Conservation (phyloP, 78 protist genomes). For the Mastigamoeba balamuthi region DNA sequence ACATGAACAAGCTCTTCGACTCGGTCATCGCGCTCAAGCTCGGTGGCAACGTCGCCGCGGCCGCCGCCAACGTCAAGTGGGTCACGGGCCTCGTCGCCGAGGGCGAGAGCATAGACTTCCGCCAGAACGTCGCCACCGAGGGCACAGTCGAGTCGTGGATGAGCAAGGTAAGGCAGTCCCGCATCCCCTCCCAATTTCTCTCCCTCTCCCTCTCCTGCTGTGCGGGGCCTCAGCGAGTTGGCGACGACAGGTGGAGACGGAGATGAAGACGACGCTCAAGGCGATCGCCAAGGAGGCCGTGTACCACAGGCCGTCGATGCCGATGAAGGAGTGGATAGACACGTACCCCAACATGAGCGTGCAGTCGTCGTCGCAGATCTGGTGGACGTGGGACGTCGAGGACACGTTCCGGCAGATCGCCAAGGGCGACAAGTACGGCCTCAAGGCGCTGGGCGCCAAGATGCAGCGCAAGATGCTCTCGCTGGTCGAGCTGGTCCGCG, state of each 20-base stretch:
- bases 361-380: slow-evolving; percentile 64
- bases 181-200: no score
- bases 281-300: slow-evolving; percentile 56
- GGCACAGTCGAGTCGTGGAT: slow-evolving; percentile 89
- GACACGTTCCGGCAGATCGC: slow-evolving; percentile 62
- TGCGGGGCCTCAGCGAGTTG: no score
- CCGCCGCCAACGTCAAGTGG: not conserved
- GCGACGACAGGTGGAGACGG: slow-evolving; percentile 44
- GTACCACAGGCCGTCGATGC: slow-evolving; percentile 48
- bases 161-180: no score
- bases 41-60: no score
- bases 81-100: slow-evolving; percentile 7
- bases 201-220: no score
- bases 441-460: slow-evolving; percentile 16
- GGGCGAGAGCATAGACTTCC: no score
- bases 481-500: slow-evolving; percentile 39
- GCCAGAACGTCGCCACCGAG: slow-evolving; percentile 18
- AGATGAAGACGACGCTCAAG: slow-evolving; percentile 53
- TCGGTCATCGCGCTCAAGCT: slow-evolving; percentile 47
- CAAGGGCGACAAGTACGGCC: slow-evolving; percentile 49
- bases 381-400: slow-evolving; percentile 89
- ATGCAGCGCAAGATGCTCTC: slow-evolving; percentile 37
- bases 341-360: slow-evolving; percentile 45
- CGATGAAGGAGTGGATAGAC: slow-evolving; percentile 53
- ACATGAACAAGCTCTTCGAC: slow-evolving; percentile 81